These are phyloP conservation scores for Paecilomyces formosus DNA, from an alignment of 2,329 filamentous ascomycete genomes.

Conservation along the genomic window DNA sequence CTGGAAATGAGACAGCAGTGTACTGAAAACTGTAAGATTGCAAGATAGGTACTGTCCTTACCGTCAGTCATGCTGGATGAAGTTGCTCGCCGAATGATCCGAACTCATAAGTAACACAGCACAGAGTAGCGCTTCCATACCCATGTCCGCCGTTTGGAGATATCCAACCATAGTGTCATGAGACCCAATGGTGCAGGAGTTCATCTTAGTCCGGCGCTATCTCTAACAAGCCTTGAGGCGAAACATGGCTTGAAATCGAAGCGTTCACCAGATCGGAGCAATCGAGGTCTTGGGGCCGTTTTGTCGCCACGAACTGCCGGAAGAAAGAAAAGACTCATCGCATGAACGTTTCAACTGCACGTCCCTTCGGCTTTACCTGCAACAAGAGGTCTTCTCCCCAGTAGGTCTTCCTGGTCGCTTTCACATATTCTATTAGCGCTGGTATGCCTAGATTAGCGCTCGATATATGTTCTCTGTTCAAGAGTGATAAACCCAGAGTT, in stretches of 20 bases:
- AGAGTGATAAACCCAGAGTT: not conserved
- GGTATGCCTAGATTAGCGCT: not conserved
- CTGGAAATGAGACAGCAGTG: not conserved
- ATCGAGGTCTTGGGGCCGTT: not conserved
- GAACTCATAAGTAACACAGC: not conserved
- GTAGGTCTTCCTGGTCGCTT: not conserved
- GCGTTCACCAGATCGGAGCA: not conserved
- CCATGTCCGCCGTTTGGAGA: not conserved
- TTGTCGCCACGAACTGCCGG: not conserved
- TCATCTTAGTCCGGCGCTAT: not conserved
- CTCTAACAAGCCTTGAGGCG: not conserved
- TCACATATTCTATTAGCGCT: not conserved
- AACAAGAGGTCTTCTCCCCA: not conserved
- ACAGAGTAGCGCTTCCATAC: not conserved
- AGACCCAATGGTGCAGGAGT: not conserved
- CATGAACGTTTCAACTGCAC: not conserved
- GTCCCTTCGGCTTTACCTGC: not conserved
- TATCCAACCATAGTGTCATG: not conserved
- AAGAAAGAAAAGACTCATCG: not conserved
- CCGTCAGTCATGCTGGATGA: not conserved
- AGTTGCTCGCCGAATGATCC: not conserved
- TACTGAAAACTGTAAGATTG: not conserved
- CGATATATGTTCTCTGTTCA: not conserved
- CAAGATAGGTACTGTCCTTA: not conserved
- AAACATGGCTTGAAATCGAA: not conserved